These are phyloP conservation scores for Lunularia cruciata DNA, from an alignment of 225 moss, liverwort and hornwort species.

Conservation along the genomic window DNA sequence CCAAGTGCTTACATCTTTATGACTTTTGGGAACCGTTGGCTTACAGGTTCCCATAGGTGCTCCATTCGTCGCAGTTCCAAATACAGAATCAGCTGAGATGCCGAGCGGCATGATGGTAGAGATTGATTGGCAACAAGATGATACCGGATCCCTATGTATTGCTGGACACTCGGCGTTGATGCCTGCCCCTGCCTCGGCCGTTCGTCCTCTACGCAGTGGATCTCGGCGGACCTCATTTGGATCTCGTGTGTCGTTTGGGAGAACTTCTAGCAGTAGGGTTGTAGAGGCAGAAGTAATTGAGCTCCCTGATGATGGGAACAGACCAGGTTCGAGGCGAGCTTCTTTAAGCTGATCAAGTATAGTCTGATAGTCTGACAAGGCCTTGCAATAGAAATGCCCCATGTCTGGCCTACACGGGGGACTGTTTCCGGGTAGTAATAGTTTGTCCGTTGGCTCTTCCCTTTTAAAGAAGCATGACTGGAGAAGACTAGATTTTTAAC, in stretches of 20 bases:
- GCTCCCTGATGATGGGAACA: slow-evolving; percentile 2
- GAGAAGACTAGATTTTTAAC: neutral
- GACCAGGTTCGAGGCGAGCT: slow-evolving; percentile 3
- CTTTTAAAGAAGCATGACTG: neutral
- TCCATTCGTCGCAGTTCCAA: slow-evolving; percentile 63
- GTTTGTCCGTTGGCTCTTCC: neutral
- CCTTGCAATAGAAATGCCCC: too few relatives aligned
- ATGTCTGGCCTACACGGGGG: too few relatives aligned
- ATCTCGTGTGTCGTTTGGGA: neutral
- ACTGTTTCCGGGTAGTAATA: too few relatives aligned
- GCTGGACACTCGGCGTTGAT: slow-evolving; percentile 67
- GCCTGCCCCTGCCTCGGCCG: slow-evolving; percentile 31
- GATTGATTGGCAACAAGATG: slow-evolving; percentile 96
- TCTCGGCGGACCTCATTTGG: slow-evolving; percentile 8
- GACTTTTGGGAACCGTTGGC: neutral
- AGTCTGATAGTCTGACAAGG: neutral
- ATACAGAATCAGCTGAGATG: slow-evolving; percentile 56
- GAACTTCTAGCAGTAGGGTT: slow-evolving; percentile 20
- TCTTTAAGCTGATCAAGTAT: slow-evolving; percentile 3
- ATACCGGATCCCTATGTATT: slow-evolving; percentile 70
- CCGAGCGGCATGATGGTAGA: slow-evolving; percentile 96
- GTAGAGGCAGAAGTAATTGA: slow-evolving; percentile 23
- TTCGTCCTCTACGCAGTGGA: neutral
- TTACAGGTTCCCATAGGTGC: slow-evolving; percentile 94
- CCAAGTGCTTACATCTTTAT: neutral